A percentile compares a stretch with the other conserved stretches of the same genome.
Evolutionary conservation across 129 eudicot species (phyloP).

Genomic region (Arctium minus): DNA sequence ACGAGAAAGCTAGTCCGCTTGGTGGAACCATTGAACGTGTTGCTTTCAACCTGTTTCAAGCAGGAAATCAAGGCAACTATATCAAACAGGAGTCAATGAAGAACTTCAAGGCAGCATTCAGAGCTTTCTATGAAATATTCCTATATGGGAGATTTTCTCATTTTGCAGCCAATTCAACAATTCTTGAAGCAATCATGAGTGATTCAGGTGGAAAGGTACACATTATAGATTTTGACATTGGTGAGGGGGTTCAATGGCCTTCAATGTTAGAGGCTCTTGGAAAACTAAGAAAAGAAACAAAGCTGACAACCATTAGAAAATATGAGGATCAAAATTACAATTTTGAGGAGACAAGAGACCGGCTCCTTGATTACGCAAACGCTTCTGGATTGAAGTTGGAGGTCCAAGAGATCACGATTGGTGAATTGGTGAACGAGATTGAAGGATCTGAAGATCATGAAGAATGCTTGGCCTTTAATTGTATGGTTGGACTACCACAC

Average conservation of each 20-base stretch:
- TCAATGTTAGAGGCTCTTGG: constrained; percentile 47
- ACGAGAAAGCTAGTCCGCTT: constrained; percentile 40
- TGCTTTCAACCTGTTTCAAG: constrained; percentile 35
- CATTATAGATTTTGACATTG: constrained; percentile 56
- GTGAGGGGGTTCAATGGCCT: constrained; percentile 66
- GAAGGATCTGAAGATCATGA: constrained; percentile 21
- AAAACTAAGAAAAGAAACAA: constrained; percentile 13
- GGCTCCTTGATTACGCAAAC: constrained; percentile 34
- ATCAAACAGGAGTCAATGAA: constrained; percentile 43
- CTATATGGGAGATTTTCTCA: constrained; percentile 59
- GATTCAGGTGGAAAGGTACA: constrained; percentile 27
- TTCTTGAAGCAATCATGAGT: constrained; percentile 47
- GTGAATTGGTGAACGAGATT: constrained; percentile 15
- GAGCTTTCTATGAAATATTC: constrained; percentile 44
- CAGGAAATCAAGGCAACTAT: constrained; percentile 37
- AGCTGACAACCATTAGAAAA: constrained; percentile 36
- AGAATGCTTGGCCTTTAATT: constrained; percentile 55
- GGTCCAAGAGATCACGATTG: constrained; percentile 35
- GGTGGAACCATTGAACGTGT: constrained; percentile 56
- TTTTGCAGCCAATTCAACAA: constrained; percentile 53
- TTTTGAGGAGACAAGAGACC: constrained; percentile 42
- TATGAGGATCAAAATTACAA: constrained; percentile 18
- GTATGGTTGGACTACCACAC: constrained; percentile 56
- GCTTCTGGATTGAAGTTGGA: constrained; percentile 30
- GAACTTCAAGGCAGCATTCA: constrained; percentile 40